Evolutionary conservation across 495 filamentous ascomycete species (phyloP), one percentile per base, ranked within the genome.

Genomic region (Thermothielavioides terrestris): DNA sequence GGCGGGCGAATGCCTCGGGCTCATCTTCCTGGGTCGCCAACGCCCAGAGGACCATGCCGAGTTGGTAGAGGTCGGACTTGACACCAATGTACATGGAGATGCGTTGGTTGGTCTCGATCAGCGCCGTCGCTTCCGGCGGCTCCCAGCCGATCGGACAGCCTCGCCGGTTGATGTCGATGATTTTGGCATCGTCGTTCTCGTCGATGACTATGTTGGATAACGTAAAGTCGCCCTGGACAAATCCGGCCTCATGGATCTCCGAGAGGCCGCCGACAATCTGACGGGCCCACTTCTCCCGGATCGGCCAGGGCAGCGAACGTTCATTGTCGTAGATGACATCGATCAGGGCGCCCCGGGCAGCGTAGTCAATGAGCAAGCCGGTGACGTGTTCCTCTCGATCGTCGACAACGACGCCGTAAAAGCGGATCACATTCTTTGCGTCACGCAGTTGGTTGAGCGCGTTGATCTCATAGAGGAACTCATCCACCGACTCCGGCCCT

Each of bases 51-150:
- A 94, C 91, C 94, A 98, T 98, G 22, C 92, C 92, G 3, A 97
- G 74, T 59, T 98, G 92, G 59, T 83, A 98, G 2, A 97, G 73
- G 65, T 98, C 92, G 0, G 90, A 94, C 66, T 97, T 98, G 67
- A 96, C 88, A 5, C 92, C 92, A 63, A 98, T 97, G 62, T 95
- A 95, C 87, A 98, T 96, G 23, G 88, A 86, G 25, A 98, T 92
- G 22, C 89, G 78, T 62, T 96, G 92, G 47, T 88, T 88, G 68
- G 84, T 90, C 44, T 90, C 82, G 50, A 98, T 94, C 57, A 96
- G 80, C 0, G 79, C 77, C 8, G 82, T 82, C 35, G 94, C 86
- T 66, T 98, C 92, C 1, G 94, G 94, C 3, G 94, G 91, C 59
- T 98, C 92, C 92, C 92, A 98, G 28, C 91, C 92, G 2, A 97